A percentile compares a stretch with the other conserved stretches of the same genome.
Conservation (phyloP, 441 rosid genomes). For the Pelargonium citronellum region DNA sequence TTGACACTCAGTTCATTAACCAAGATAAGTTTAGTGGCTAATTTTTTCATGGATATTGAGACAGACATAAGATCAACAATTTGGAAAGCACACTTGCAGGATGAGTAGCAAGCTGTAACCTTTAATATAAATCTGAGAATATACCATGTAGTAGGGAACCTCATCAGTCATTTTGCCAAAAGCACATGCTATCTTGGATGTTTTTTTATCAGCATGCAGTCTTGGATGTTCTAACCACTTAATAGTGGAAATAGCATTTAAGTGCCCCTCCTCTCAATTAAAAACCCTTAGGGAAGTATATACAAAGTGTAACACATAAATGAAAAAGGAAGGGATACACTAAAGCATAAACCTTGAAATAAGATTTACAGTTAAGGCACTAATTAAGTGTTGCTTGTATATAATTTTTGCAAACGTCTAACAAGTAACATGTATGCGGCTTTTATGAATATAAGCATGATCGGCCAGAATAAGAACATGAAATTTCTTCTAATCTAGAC, state of each 20-base stretch:
- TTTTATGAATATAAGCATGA: no score
- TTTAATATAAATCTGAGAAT: background rate
- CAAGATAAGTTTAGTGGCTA: background rate
- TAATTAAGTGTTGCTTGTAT: no score
- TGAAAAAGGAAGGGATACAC: no score
- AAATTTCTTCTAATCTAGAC: no score
- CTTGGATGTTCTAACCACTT: background rate
- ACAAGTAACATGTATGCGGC: no score
- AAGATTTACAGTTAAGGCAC: no score
- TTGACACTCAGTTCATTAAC: background rate
- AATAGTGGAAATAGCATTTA: no score
- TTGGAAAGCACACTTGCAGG: background rate
- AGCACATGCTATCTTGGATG: background rate
- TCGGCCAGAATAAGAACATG: no score
- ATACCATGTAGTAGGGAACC: background rate
- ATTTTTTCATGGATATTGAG: background rate
- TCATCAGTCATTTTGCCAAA: background rate
- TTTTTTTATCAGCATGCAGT: background rate
- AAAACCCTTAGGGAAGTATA: no score
- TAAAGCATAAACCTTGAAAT: no score
- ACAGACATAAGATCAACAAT: background rate
- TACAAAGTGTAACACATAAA: no score
- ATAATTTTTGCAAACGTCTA: no score
- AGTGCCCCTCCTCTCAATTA: background rate
- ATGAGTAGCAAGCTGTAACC: background rate